phyloP scores from a whole-genome alignment of 306 rosid genomes.

The Mimosa pudica region DNA sequence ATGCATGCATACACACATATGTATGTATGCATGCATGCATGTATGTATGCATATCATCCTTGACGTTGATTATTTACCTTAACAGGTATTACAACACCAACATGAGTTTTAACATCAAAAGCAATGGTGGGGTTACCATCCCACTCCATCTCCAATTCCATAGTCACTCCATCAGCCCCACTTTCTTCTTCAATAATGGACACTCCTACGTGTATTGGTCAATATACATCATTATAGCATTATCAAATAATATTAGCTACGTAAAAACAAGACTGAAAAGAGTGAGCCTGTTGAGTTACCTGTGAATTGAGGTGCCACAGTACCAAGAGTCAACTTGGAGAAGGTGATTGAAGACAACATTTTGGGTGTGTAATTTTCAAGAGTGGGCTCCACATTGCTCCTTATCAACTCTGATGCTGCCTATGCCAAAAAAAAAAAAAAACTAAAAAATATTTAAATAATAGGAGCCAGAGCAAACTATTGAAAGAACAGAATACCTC shows the following conservation, averaged over 20 bases:
- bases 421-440: constrained; percentile 56
- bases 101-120: constrained; percentile 71
- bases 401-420: constrained; percentile 83
- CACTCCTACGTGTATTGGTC: constrained; percentile 54
- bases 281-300: constrained; percentile 39
- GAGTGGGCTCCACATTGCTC: constrained; percentile 70
- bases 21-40: too few species aligned
- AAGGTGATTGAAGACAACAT: constrained; percentile 72
- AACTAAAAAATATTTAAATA: too few species aligned
- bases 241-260: neutral
- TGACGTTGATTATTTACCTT: constrained; percentile 51
- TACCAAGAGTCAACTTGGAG: constrained; percentile 87
- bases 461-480: neutral
- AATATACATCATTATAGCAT: constrained; percentile 30
- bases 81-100: constrained; percentile 81
- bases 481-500: constrained; percentile 47
- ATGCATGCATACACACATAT: neutral
- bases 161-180: constrained; percentile 59
- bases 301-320: constrained; percentile 88
- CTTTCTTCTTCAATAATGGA: constrained; percentile 64
- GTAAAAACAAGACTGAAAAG: neutral
- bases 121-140: constrained; percentile 85
- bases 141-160: constrained; percentile 96
- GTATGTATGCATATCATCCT: neutral
- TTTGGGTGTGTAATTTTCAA: constrained; percentile 72